Evolutionary conservation across 805 yeast genomes (phyloP), one percentile per base, ranked within the genome.

Genomic region (Candida manassasensis): DNA sequence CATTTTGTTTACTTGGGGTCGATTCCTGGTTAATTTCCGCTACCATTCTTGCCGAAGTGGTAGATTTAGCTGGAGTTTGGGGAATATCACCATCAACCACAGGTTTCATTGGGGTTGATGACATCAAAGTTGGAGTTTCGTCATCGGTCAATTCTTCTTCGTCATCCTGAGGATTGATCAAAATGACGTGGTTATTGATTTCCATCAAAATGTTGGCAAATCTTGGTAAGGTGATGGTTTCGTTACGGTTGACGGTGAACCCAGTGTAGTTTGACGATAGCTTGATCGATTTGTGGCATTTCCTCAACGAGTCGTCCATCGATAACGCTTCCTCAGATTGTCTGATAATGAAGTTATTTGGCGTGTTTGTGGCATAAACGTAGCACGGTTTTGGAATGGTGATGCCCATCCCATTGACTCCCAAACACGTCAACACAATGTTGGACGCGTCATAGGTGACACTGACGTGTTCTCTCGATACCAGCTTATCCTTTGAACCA

Each of bases 381-480:
- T 49, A 47, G 36, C 71, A 67, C 12, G 60, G 48, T 36, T 55
- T 59, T 0, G 95, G 93, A 27, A 86, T 72, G 4, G 73, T 67
- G 13, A 88, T 73, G 7, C 74, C 70, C 34, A 84, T 61, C 8
- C 97, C 96, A 55, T 90, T 90, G 60, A 79, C 74, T 3, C 97
- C 97, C 36, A 77, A 56, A 57, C 97, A 90, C 29, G 73, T 73
- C 34, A 90, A 54, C 11, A 60, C 63, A 29, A 86, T 55, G 21
- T 72, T 61, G 8, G 55, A 53, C 3, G 49, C 51, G 1, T 63
- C 47, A 51, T 73, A 79, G 17, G 69, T 61, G 2, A 83, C 50
- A 11, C 62, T 57, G 34, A 81, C 68, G 56, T 85, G 95, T 8
- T 69, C 67, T 34, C 95, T 73, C 10, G 93, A 82, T 15, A 85